Evolutionary conservation across 1,284 basidiomycete genomes (phyloP).

Genomic region (Leccinum angustisporum): DNA sequence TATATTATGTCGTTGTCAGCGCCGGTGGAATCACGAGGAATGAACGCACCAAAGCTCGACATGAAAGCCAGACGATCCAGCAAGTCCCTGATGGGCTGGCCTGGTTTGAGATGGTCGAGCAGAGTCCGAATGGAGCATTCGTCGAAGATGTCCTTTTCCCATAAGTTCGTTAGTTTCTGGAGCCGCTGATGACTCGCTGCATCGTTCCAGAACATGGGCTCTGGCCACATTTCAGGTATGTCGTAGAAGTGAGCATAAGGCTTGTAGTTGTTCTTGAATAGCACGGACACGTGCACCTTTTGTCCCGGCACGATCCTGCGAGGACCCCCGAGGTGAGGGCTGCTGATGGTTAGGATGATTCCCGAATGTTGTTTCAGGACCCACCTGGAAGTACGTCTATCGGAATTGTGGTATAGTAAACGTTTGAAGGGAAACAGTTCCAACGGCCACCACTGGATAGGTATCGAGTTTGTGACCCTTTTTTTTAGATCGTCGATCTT

Average conservation of each 20-base stretch:
- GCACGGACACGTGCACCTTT: constrained; percentile 33
- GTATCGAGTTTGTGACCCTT: constrained; percentile 24
- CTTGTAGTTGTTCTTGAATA: constrained; percentile 33
- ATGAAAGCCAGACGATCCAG: constrained; percentile 35
- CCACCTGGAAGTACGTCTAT: constrained; percentile 24
- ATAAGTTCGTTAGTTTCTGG: constrained; percentile 15
- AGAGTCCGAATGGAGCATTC: constrained; percentile 18
- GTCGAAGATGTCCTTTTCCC: constrained; percentile 35
- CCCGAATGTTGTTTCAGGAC: not conserved
- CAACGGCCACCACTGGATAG: constrained; percentile 27
- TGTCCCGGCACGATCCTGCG: constrained; percentile 32
- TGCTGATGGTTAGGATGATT: constrained; percentile 16
- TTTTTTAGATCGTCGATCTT: constrained; percentile 31
- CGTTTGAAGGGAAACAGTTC: constrained; percentile 31
- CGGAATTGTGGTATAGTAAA: constrained; percentile 29
- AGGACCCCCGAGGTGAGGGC: constrained; percentile 30
- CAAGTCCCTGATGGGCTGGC: constrained; percentile 18
- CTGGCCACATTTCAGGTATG: constrained; percentile 27
- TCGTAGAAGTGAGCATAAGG: constrained; percentile 24
- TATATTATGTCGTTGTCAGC: not conserved
- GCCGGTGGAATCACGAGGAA: not conserved
- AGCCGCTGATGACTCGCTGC: constrained; percentile 24
- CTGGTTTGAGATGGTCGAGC: constrained; percentile 19
- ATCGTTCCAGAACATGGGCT: constrained; percentile 34
- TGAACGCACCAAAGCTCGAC: constrained; percentile 29